phyloP scores from a whole-genome alignment of 1,139 yeast genomes.

The Pichia sp. region DNA sequence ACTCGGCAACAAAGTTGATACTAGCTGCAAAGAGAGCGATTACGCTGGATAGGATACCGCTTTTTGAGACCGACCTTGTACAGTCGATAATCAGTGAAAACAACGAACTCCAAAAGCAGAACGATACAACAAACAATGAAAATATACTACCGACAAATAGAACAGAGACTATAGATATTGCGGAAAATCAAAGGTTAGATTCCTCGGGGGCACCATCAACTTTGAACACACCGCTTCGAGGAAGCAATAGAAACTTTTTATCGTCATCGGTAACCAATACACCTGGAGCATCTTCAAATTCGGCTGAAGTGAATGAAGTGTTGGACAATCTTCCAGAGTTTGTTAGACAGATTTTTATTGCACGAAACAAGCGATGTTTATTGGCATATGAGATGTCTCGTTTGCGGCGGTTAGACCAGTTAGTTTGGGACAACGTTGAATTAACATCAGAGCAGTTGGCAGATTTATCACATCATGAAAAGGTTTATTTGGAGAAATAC shows the following conservation, averaged over 20 bases:
- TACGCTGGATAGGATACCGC: slow-evolving; percentile 62
- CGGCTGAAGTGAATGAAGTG: slow-evolving; percentile 7
- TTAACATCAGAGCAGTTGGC: slow-evolving; percentile 35
- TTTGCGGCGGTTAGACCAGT: slow-evolving; percentile 59
- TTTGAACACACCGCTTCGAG: slow-evolving; percentile 11
- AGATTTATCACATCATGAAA: slow-evolving; percentile 73
- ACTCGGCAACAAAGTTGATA: slow-evolving; percentile 72
- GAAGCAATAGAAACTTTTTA: slow-evolving; percentile 7
- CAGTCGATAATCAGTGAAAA: slow-evolving; percentile 59
- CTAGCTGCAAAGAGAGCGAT: slow-evolving; percentile 79
- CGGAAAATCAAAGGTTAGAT: background rate
- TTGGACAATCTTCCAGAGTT: slow-evolving; percentile 34
- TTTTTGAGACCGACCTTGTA: slow-evolving; percentile 73
- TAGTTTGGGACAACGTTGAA: slow-evolving; percentile 60
- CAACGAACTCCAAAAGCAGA: slow-evolving; percentile 50
- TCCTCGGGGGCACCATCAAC: slow-evolving; percentile 9
- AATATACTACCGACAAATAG: background rate
- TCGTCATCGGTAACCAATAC: slow-evolving; percentile 15
- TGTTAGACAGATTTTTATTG: slow-evolving; percentile 76
- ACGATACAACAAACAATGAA: slow-evolving; percentile 3
- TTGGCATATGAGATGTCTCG: slow-evolving; percentile 77
- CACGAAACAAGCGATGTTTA: slow-evolving; percentile 83
- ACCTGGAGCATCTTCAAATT: slow-evolving; percentile 1
- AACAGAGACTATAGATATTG: background rate
- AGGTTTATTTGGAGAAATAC: slow-evolving; percentile 69